Evolutionary conservation across 2,329 filamentous ascomycete species (phyloP), one percentile per base, ranked within the genome.

Genomic region (Parascedosporium putredinis): DNA sequence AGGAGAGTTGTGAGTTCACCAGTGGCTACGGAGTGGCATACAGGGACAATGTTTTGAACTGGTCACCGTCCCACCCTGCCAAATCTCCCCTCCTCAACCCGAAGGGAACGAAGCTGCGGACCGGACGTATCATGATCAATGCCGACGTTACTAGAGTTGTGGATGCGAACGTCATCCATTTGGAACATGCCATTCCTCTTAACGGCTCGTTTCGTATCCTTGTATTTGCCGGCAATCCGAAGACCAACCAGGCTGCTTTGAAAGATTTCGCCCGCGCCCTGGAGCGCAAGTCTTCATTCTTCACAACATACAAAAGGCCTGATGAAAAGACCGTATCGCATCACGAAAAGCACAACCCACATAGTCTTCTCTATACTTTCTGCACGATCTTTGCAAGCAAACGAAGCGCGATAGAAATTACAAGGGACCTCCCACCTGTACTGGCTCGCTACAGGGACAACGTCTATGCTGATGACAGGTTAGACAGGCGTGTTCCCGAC

Each of bases 1-100:
- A 95, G 64, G 86, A 87, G 51, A 81, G 82, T 25, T 95, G 89
- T 71, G 88, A 93, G 60, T 95, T 95, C 66, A 95, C 89, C 9
- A 89, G 85, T 55, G 90, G 90, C 51, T 95, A 95, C 63, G 90
- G 90, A 53, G 88, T 95, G 20, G 84, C 82, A 25, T 95, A 95
- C 70, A 77, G 83, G 55, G 75, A 85, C 49, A 96, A 95, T 66
- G 67, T 78, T 25, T 75, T 95, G 66, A 95, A 95, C 69, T 95
- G 88, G 87, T 86, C 84, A 8, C 65, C 78, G 0, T 70, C 71
- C 3, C 89, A 95, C 66, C 73, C 80, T 1, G 86, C 84, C 12
- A 74, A 84, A 59, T 87, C 86, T 16, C 67, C 75, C 9, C 68
- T 88, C 51, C 84, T 93, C 61, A 75, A 86, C 51, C 78, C 84